These are phyloP conservation scores for Fremontodendron californicum DNA, from an alignment of 345 rosid genomes.

Conservation along the genomic window DNA sequence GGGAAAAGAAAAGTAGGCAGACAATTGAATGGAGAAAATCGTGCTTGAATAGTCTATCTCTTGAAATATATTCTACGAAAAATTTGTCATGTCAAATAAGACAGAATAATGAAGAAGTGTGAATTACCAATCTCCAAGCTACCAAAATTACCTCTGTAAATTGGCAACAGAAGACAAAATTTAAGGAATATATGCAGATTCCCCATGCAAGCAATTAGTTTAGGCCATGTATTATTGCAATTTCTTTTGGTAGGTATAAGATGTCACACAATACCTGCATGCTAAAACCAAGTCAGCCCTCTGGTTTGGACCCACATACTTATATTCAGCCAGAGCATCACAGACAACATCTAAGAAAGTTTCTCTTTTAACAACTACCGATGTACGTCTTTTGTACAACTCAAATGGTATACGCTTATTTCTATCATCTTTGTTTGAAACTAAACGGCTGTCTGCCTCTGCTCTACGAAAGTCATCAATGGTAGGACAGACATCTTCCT, in stretches of 20 bases:
- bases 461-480: conserved; percentile 24
- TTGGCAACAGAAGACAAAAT: not conserved
- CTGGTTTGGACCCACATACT: conserved; percentile 91
- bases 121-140: not conserved
- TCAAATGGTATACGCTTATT: conserved; percentile 59
- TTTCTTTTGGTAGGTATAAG: not conserved
- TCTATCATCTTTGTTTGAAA: conserved; percentile 26
- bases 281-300: conserved; percentile 94
- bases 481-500: conserved; percentile 27
- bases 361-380: conserved; percentile 66
- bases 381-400: conserved; percentile 84
- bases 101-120: not conserved
- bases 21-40: not conserved
- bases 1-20: not conserved
- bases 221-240: not conserved
- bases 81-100: not conserved
- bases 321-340: conserved; percentile 74
- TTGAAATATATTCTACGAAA: not conserved
- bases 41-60: not conserved
- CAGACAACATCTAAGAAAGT: conserved; percentile 80
- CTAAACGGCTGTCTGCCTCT: conserved; percentile 16
- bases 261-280: conserved; percentile 64
- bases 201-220: not conserved
- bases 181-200: not conserved
- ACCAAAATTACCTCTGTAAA: not conserved